phyloP scores from a whole-genome alignment of 2,329 filamentous ascomycete species.

The Diaporthe helianthi region DNA sequence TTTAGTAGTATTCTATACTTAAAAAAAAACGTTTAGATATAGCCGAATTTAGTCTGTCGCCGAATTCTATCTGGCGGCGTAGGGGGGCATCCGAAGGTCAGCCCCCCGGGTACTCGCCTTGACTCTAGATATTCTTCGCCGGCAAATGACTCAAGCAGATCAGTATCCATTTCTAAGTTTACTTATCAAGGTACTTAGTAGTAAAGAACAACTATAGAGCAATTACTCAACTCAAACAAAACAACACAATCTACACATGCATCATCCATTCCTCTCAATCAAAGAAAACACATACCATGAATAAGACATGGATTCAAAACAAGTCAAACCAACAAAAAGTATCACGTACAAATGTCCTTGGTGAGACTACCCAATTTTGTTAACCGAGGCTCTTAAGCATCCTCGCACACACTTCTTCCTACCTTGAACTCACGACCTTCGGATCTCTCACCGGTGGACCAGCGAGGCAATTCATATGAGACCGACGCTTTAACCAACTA shows the following conservation, averaged over 20 bases:
- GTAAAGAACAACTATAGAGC: no score
- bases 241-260: background rate
- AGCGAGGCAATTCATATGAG: conserved; percentile 40
- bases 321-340: background rate
- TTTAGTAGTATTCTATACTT: no score
- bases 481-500: conserved; percentile 50
- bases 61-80: no score
- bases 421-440: conserved; percentile 53
- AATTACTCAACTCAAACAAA: background rate
- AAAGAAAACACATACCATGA: background rate
- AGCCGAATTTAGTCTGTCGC: no score
- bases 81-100: no score
- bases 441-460: conserved; percentile 37
- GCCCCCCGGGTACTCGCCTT: no score
- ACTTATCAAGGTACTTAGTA: no score
- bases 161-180: no score
- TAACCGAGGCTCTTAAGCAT: background rate
- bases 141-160: background rate
- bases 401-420: background rate
- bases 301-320: background rate
- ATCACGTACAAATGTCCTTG: conserved; percentile 42
- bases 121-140: background rate
- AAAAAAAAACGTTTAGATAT: no score
- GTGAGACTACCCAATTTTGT: conserved; percentile 42
- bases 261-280: background rate